Percentiles rank a stretch among this genome's conserved stretches.
These are phyloP conservation scores for Diutina catenulata DNA, from an alignment of 1,139 yeast genomes.

Conservation along the genomic window DNA sequence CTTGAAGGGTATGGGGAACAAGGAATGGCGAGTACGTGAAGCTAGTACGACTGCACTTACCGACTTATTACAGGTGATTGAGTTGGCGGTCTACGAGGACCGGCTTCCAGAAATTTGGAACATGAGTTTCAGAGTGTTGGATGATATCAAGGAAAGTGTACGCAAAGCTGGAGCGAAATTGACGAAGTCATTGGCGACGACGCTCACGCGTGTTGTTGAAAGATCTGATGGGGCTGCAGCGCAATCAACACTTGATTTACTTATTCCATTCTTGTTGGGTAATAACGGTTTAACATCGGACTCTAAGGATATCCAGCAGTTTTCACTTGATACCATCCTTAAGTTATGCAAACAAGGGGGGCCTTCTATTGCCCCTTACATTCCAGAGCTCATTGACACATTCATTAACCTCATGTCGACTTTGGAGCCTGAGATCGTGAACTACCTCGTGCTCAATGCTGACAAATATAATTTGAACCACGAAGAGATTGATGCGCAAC, in stretches of 20 bases:
- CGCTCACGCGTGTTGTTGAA: conserved; percentile 48
- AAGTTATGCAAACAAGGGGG: conserved; percentile 58
- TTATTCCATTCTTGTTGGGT: conserved; percentile 76
- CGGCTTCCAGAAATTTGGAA: conserved; percentile 66
- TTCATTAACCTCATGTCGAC: conserved; percentile 69
- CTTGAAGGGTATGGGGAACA: conserved; percentile 58
- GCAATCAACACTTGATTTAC: conserved; percentile 40
- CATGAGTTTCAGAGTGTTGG: conserved; percentile 81
- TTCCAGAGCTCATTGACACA: conserved; percentile 59
- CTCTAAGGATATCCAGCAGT: conserved; percentile 72
- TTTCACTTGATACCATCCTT: conserved; percentile 64
- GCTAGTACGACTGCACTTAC: conserved; percentile 71
- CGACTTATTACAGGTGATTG: conserved; percentile 55
- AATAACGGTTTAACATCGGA: conserved; percentile 71
- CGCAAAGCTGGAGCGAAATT: conserved; percentile 67
- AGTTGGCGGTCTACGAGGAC: conserved; percentile 40
- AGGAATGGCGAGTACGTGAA: conserved; percentile 91
- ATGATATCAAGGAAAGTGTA: conserved; percentile 91
- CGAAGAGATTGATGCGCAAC: conserved; percentile 63
- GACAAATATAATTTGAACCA: conserved; percentile 70
- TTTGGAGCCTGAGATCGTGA: conserved; percentile 82
- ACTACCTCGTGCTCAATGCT: conserved; percentile 79
- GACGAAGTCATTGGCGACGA: conserved; percentile 55
- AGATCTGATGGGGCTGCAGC: conserved; percentile 20
- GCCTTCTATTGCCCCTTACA: conserved; percentile 43